Evolutionary conservation across 2,329 filamentous ascomycete species (phyloP).

Genomic region (Botrytis fragariae): DNA sequence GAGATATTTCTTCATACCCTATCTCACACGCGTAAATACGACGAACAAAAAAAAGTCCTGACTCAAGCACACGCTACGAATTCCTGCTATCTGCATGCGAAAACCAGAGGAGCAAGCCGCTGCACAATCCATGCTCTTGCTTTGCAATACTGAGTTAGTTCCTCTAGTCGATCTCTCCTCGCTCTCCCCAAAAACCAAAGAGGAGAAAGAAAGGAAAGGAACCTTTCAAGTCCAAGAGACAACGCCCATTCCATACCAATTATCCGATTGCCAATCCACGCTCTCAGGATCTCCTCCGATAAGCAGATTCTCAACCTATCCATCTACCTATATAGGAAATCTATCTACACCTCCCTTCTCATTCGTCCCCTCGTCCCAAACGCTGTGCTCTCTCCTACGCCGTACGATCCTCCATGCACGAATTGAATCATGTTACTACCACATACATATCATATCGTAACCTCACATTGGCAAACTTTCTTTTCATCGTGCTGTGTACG

Average conservation of each 20-base stretch:
- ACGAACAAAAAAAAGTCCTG: neutral
- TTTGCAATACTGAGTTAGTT: neutral
- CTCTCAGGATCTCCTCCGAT: neutral
- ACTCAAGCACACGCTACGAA: neutral
- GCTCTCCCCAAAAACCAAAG: no score
- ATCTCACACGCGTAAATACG: rapidly evolving
- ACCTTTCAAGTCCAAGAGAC: no score
- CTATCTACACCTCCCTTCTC: neutral
- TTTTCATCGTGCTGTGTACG: neutral
- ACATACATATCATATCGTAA: neutral
- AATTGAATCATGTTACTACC: neutral
- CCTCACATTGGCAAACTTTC: neutral
- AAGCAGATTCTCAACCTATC: neutral
- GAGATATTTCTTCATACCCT: neutral
- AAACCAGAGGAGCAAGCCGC: neutral
- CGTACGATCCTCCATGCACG: neutral
- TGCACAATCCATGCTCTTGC: neutral
- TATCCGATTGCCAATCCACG: neutral
- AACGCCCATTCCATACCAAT: no score
- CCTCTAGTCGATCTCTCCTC: no score
- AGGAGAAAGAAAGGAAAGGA: no score
- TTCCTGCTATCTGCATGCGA: neutral
- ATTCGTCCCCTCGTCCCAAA: neutral
- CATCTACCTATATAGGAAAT: neutral
- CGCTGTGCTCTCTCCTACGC: neutral